A percentile compares a stretch with the other conserved stretches of the same genome.
Evolutionary conservation across 495 filamentous ascomycete genomes (phyloP).

Genomic region (Aspergillus haitiensis): DNA sequence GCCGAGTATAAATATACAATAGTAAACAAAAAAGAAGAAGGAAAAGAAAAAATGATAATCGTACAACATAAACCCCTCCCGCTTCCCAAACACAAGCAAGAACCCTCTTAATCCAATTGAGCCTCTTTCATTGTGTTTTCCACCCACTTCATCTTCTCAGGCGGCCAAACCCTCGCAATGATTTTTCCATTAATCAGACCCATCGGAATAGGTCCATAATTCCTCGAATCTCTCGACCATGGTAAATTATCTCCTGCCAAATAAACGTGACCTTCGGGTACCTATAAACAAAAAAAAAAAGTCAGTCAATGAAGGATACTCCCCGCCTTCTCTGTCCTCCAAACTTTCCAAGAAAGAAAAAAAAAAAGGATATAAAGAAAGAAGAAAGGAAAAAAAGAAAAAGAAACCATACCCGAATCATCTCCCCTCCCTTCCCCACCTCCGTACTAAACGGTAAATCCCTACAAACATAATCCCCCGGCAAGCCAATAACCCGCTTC

Average conservation of each 20-base stretch:
- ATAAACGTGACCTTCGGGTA: slow-evolving; percentile 89
- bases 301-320: too few species aligned
- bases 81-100: slow-evolving; percentile 27
- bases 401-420: slow-evolving; percentile 68
- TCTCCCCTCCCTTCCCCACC: slow-evolving; percentile 48
- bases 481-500: slow-evolving; percentile 84
- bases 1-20: slow-evolving; percentile 18
- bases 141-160: slow-evolving; percentile 52
- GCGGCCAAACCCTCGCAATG: slow-evolving; percentile 62
- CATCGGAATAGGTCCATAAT: slow-evolving; percentile 82
- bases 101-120: too few species aligned
- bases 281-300: slow-evolving; percentile 42
- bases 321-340: slow-evolving; percentile 17
- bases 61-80: slow-evolving; percentile 24
- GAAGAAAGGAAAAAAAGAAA: slow-evolving; percentile 1
- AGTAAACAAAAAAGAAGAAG: slow-evolving; percentile 1
- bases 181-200: slow-evolving; percentile 84
- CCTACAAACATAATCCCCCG: slow-evolving; percentile 83
- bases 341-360: not conserved
- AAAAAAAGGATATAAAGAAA: slow-evolving; percentile 7
- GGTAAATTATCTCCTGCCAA: slow-evolving; percentile 82
- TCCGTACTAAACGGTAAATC: slow-evolving; percentile 55
- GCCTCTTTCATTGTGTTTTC: slow-evolving; percentile 41
- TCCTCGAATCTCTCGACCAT: slow-evolving; percentile 80
- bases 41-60: slow-evolving; percentile 8